phyloP scores from a whole-genome alignment of 2,329 filamentous ascomycete genomes.

The Trichophyton schoenleinii region DNA sequence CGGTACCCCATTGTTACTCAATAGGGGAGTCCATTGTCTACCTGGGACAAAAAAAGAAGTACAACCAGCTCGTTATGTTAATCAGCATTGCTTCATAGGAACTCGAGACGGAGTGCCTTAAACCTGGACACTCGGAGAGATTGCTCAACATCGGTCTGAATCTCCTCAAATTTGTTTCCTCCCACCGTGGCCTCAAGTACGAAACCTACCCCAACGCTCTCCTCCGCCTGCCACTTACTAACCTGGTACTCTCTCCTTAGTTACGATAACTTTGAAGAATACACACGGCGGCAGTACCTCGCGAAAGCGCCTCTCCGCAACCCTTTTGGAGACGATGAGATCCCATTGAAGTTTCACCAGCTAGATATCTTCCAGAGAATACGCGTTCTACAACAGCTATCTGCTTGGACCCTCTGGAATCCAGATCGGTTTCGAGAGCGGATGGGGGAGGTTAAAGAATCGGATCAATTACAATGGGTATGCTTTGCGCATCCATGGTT shows the following conservation, averaged over 20 bases:
- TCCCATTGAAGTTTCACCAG: conserved; percentile 59
- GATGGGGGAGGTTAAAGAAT: conserved; percentile 70
- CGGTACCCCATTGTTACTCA: neutral
- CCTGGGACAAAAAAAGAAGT: neutral
- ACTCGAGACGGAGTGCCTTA: conserved; percentile 77
- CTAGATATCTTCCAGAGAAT: conserved; percentile 76
- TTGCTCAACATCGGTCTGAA: conserved; percentile 73
- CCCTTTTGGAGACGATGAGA: conserved; percentile 70
- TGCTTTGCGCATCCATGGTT: conserved; percentile 20
- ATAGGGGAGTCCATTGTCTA: neutral
- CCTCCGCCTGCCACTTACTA: neutral
- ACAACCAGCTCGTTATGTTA: neutral
- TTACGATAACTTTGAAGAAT: conserved; percentile 81
- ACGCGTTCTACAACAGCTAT: conserved; percentile 69
- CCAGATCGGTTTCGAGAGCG: conserved; percentile 75
- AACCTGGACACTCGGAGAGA: conserved; percentile 56
- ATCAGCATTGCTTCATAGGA: conserved; percentile 44
- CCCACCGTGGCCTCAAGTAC: conserved; percentile 82
- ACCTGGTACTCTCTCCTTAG: conserved; percentile 35
- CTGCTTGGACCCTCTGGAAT: conserved; percentile 77
- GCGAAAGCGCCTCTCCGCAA: conserved; percentile 66
- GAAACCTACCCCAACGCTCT: conserved; percentile 20
- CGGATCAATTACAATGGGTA: conserved; percentile 75
- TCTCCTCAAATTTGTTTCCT: conserved; percentile 84
- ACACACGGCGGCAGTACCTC: conserved; percentile 75